phyloP scores from a whole-genome alignment of 768 basidiomycete species.

The Suillus tomentosus region DNA sequence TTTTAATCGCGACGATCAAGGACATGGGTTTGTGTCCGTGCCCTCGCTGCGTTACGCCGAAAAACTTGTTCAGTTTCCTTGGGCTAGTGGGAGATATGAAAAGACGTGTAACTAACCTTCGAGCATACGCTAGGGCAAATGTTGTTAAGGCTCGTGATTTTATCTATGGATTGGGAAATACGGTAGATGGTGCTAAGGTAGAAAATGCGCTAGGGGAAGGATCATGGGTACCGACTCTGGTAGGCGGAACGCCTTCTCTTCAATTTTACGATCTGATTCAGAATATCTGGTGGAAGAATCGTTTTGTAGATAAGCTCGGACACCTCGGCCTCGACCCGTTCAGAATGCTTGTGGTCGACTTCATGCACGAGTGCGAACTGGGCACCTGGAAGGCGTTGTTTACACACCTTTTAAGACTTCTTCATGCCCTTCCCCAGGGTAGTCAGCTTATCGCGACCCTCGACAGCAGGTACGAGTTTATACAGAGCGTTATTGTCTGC shows the following conservation, averaged over 20 bases:
- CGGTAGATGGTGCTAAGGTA: too few relatives aligned
- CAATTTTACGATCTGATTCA: neutral
- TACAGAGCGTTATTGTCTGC: neutral
- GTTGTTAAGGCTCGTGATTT: too few relatives aligned
- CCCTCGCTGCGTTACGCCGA: too few relatives aligned
- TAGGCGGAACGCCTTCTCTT: neutral
- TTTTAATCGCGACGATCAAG: too few relatives aligned
- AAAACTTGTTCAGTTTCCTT: too few relatives aligned
- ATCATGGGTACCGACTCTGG: too few relatives aligned
- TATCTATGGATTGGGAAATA: too few relatives aligned
- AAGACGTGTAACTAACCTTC: too few relatives aligned
- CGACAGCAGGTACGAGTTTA: neutral
- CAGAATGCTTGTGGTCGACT: conserved; percentile 32
- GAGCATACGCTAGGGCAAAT: too few relatives aligned
- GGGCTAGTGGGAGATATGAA: too few relatives aligned
- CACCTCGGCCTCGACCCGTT: conserved; percentile 26
- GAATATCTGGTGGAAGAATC: conserved; percentile 29
- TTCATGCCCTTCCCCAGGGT: conserved; percentile 12
- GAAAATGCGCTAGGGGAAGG: too few relatives aligned
- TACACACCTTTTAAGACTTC: conserved; percentile 36
- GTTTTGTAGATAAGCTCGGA: conserved; percentile 31
- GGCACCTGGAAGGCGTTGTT: conserved; percentile 40
- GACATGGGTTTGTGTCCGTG: too few relatives aligned
- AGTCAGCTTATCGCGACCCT: neutral
- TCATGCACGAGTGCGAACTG: conserved; percentile 42